Conservation (phyloP, 208 protist species). For the Lotmaria passim region DNA sequence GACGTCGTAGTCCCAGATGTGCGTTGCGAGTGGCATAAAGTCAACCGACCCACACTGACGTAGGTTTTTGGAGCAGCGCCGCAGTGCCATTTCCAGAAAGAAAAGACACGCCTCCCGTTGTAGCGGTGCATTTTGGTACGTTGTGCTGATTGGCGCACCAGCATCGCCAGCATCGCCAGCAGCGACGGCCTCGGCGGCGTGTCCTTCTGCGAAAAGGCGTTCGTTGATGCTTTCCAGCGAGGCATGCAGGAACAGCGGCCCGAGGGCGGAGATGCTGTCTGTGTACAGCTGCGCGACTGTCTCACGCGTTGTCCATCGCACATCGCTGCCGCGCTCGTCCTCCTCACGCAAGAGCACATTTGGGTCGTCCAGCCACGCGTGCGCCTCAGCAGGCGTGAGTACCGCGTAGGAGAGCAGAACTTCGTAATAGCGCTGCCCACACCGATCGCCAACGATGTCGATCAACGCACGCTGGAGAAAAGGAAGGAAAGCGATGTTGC, state of each 20-base stretch:
- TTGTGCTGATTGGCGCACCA: background rate
- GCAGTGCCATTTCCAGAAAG: constrained; percentile 48
- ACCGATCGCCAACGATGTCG: constrained; percentile 29
- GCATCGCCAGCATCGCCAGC: background rate
- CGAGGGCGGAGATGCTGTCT: constrained; percentile 38
- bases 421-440: constrained; percentile 35
- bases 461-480: constrained; percentile 24
- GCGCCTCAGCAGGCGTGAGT: constrained; percentile 31
- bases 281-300: constrained; percentile 39
- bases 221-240: constrained; percentile 43
- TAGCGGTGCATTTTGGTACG: constrained; percentile 7
- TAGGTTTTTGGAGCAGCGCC: constrained; percentile 29
- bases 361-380: constrained; percentile 34
- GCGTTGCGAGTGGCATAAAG: constrained; percentile 37
- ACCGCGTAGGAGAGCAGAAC: constrained; percentile 45
- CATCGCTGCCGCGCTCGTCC: constrained; percentile 58
- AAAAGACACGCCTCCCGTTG: constrained; percentile 62
- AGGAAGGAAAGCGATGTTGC: constrained; percentile 25
- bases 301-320: constrained; percentile 51
- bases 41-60: constrained; percentile 40
- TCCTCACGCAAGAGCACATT: constrained; percentile 63
- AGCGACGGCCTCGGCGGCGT: too few relatives aligned
- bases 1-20: constrained; percentile 44
- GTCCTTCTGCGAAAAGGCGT: constrained; percentile 23
- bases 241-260: constrained; percentile 45